Base-by-base conservation (phyloP, 2,329 filamentous ascomycete species). In the Aspergillus neoniger region DNA sequence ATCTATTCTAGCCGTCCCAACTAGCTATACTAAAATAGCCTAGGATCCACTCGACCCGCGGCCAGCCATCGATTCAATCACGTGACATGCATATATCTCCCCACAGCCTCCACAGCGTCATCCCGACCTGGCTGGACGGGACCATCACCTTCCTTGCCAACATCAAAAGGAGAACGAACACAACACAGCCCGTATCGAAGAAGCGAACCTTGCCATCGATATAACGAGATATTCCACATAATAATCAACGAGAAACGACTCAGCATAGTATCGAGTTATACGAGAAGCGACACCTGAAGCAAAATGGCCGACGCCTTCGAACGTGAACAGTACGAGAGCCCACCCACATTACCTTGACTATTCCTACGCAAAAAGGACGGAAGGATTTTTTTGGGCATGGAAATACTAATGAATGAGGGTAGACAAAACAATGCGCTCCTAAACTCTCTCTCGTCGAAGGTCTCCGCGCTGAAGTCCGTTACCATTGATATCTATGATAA, bases 401-500 rank as follows among this genome's bases (percentile, higher is more conserved):
- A 14, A 5, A 10, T 1, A 43, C 36, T 43, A 4, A 25, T 21
- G 8, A 6, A 44, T 36, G 10, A 6, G 36, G 59, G 64, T 64
- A 87, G 86, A 71, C 95, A 99, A 79, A 99, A 99, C 82, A 96
- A 98, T 80, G 88, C 91, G 67, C 92, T 94, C 69, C 90, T 99
- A 59, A 89, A 94, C 72, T 92, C 96, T 75, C 89, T 99, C 39
- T 90, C 91, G 15, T 85, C 87, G 67, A 99, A 99, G 81, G 93
- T 98, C 58, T 91, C 91, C 17, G 92, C 92, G 55, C 86, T 99
- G 65, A 92, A 94, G 72, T 91, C 91, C 77, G 92, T 99, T 54
- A 99, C 95, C 44, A 87, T 98, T 66, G 92, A 99, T 81, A 99
- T 99, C 72, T 97, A 98, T 84, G 93, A 98, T 80, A 92, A 95